Base-by-base conservation (phyloP, 371 early-diverging fungal species). In the Mucor lusitanicus region DNA sequence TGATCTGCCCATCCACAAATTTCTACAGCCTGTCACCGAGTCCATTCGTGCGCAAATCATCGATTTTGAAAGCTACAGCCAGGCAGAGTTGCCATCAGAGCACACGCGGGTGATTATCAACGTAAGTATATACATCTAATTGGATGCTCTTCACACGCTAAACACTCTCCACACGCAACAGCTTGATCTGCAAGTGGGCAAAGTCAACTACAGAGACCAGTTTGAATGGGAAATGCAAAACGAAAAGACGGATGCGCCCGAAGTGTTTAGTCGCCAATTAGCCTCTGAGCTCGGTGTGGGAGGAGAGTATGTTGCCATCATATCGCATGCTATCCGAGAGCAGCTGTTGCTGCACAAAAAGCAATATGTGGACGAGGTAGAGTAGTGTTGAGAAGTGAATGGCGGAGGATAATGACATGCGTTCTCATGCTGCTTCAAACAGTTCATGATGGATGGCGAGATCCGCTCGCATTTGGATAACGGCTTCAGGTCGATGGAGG, bases 191-290 rank as follows among this genome's bases (percentile, higher is more conserved):
- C 89, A 94, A 66, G 90, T 95, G 11, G 97, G 95, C 23, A 84
- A 89, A 61, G 81, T 91, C 19, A 89, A 93, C 67, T 77, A 96
- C 30, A 85, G 91, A n/a, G 98, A 98, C 77, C 90, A 90, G 27
- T 92, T 98, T 73, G 96, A 97, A 74, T 98, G 98, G 98, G 95
- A 95, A 64, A 79, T 95, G 12, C 74, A 75, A 21, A 78, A 74
- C 46, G 86, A 86, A 23, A 67, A 85, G n/a, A 86, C 87, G 11
- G 78, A 80, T 70, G 78, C 80, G 13, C 98, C 98, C 0, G 97
- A 96, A 75, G 89, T 90, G 28, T 97, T 97, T 76, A 91, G 96
- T 27, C 79, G 83, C 19, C 87, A 84, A 28, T 78, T 96, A 61
- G 89, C 91, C 6, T 81, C 91, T 13, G 98, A 98, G 62, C 73